These are phyloP conservation scores for Agaricus sinodeliciosus DNA, from an alignment of 768 basidiomycete species.

Conservation along the genomic window DNA sequence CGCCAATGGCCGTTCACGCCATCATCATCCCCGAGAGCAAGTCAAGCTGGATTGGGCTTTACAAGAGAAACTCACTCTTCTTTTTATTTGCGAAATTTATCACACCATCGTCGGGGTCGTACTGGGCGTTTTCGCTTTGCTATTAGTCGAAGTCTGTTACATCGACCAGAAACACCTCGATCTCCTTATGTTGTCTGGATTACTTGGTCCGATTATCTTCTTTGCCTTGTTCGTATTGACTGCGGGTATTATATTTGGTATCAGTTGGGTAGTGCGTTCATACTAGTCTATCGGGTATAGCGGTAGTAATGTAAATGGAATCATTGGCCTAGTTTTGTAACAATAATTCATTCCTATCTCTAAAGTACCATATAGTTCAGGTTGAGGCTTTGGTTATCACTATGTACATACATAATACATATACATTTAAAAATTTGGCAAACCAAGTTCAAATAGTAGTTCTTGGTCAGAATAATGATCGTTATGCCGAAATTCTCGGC, in stretches of 20 bases:
- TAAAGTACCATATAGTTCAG: no score
- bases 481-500: no score
- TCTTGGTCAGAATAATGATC: no score
- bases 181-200: neutral
- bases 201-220: constrained; percentile 4
- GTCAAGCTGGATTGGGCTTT: constrained; percentile 4
- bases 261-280: constrained; percentile 2
- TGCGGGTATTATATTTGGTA: neutral
- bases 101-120: constrained; percentile 4
- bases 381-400: no score
- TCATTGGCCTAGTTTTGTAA: neutral
- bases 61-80: constrained; percentile 2
- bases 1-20: no score
- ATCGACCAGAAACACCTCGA: constrained; percentile 6
- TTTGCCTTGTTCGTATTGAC: neutral
- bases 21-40: neutral
- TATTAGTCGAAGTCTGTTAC: neutral
- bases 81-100: constrained; percentile 6
- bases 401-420: no score
- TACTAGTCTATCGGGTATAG: neutral
- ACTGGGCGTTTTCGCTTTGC: constrained; percentile 3
- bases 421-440: no score
- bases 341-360: no score
- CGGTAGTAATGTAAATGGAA: neutral
- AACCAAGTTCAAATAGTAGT: no score